Percentiles rank a stretch among this genome's conserved stretches.
Conservation (phyloP, 2,329 filamentous ascomycete species). For the Ophiognomonia clavigignenti-juglandacearum region DNA sequence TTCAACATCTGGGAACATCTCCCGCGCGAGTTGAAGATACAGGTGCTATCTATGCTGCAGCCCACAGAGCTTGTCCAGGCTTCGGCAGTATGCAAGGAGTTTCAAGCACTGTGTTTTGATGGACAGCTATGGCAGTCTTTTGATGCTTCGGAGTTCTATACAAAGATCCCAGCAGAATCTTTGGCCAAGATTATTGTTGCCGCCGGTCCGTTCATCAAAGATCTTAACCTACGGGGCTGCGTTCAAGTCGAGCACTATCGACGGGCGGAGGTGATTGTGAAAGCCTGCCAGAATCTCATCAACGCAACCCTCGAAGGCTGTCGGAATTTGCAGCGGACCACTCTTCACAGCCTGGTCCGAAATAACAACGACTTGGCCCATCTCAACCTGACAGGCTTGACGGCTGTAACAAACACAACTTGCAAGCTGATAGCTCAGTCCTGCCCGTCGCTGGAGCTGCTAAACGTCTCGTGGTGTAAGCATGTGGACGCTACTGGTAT, state of each 20-base stretch:
- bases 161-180: conserved; percentile 76
- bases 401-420: conserved; percentile 73
- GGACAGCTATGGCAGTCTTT: conserved; percentile 88
- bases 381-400: conserved; percentile 79
- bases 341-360: conserved; percentile 70
- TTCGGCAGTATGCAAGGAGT: conserved; percentile 72
- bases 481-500: conserved; percentile 77
- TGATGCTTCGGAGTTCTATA: conserved; percentile 83
- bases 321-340: conserved; percentile 72
- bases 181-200: conserved; percentile 79
- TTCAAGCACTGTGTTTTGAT: conserved; percentile 83
- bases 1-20: conserved; percentile 74
- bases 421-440: conserved; percentile 81
- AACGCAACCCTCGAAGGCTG: conserved; percentile 88
- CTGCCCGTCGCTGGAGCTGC: conserved; percentile 73
- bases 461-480: conserved; percentile 92
- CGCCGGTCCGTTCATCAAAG: conserved; percentile 84
- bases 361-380: conserved; percentile 75
- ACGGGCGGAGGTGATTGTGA: conserved; percentile 70
- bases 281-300: conserved; percentile 79
- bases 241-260: conserved; percentile 83
- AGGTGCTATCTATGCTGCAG: conserved; percentile 69
- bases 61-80: conserved; percentile 77
- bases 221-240: conserved; percentile 87
- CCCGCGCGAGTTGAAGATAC: conserved; percentile 76